Percentiles rank a stretch among this genome's conserved stretches.
Conservation (phyloP, 768 basidiomycete species). For the Baorangia bicolor region DNA sequence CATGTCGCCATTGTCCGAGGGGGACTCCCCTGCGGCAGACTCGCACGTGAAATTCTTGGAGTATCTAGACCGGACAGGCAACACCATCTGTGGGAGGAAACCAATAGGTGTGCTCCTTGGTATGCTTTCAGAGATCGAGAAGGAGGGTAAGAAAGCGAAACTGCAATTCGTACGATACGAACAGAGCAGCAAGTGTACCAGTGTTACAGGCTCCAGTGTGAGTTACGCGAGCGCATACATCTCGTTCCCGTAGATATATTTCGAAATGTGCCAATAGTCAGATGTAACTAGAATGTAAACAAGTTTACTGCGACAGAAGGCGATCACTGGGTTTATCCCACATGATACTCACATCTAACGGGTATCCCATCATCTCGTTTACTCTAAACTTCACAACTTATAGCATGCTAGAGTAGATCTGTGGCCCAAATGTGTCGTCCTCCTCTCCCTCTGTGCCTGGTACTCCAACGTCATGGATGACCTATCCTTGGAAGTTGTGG, state of each 20-base stretch:
- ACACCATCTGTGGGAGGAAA: slow-evolving; percentile 97
- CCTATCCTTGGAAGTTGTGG: slow-evolving; percentile 38
- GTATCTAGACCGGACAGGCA: slow-evolving; percentile 74
- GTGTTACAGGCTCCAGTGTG: slow-evolving; percentile 80
- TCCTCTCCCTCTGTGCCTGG: slow-evolving; percentile 62
- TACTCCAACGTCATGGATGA: slow-evolving; percentile 66
- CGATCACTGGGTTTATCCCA: background rate
- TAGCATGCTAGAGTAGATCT: slow-evolving; percentile 31
- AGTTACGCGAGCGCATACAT: slow-evolving; percentile 94
- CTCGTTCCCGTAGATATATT: slow-evolving; percentile 39
- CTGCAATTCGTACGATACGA: slow-evolving; percentile 91
- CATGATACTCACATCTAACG: background rate
- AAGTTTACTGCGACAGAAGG: background rate
- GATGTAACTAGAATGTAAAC: background rate
- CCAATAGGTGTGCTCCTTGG: slow-evolving; percentile 92
- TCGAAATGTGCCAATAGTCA: slow-evolving; percentile 3
- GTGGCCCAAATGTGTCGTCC: slow-evolving; percentile 58
- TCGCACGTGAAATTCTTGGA: slow-evolving; percentile 63
- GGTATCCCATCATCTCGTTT: background rate
- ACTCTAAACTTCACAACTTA: background rate
- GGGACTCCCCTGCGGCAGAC: slow-evolving; percentile 40
- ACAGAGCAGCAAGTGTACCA: slow-evolving; percentile 79
- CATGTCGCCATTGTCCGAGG: slow-evolving; percentile 48
- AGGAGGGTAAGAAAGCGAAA: slow-evolving; percentile 31
- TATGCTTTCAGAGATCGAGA: slow-evolving; percentile 61